Percentiles rank a stretch among this genome's conserved stretches.
These are phyloP conservation scores for Arthrobotrys conoides DNA, from an alignment of 2,329 filamentous ascomycete genomes.

Conservation along the genomic window DNA sequence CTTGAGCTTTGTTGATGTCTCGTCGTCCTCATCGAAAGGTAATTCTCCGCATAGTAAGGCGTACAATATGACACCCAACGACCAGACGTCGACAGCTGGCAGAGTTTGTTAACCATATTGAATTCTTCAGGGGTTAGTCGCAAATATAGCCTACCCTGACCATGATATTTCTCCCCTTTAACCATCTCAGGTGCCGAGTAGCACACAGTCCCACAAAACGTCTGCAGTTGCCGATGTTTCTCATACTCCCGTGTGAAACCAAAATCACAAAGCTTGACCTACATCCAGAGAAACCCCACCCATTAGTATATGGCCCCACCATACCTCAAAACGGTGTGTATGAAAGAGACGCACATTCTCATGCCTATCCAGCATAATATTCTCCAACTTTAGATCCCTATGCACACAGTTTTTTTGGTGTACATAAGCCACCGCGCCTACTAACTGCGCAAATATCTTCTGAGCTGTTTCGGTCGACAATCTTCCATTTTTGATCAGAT, in stretches of 20 bases:
- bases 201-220: slow-evolving; percentile 96
- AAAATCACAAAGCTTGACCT: slow-evolving; percentile 95
- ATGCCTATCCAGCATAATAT: slow-evolving; percentile 94
- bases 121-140: neutral
- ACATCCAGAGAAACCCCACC: neutral
- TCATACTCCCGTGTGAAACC: slow-evolving; percentile 98
- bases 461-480: slow-evolving; percentile 89
- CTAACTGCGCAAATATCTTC: slow-evolving; percentile 94
- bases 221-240: slow-evolving; percentile 94
- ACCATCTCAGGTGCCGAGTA: slow-evolving; percentile 99
- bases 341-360: slow-evolving; percentile 74
- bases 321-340: neutral
- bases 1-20: slow-evolving; percentile 84
- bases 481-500: slow-evolving; percentile 87
- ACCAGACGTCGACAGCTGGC: slow-evolving; percentile 98
- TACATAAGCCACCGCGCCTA: slow-evolving; percentile 94
- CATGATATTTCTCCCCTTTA: slow-evolving; percentile 92
- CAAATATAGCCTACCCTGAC: slow-evolving; percentile 62
- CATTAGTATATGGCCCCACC: neutral
- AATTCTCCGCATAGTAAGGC: slow-evolving; percentile 86
- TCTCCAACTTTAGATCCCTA: slow-evolving; percentile 95
- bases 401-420: slow-evolving; percentile 96
- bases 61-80: slow-evolving; percentile 86
- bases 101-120: slow-evolving; percentile 65
- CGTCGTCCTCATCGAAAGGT: slow-evolving; percentile 96